Percentiles rank a stretch among this genome's conserved stretches.
Evolutionary conservation across 2,329 filamentous ascomycete species (phyloP).

Genomic region (Colletotrichum ledebouriae): DNA sequence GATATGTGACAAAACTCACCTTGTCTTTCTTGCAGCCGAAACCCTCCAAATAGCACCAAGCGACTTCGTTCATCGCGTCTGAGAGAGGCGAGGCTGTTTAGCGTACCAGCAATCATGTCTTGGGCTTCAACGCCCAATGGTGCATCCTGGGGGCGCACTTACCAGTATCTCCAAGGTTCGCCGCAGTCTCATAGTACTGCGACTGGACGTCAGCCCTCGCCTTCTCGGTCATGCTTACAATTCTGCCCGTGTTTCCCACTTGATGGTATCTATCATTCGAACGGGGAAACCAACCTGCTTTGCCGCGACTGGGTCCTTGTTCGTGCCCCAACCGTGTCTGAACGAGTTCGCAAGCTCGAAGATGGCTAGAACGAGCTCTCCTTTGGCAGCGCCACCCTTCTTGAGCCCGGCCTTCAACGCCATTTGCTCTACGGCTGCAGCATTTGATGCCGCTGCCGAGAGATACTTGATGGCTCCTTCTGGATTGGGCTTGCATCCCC

Average conservation of each 20-base stretch:
- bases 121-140: slow-evolving; percentile 29
- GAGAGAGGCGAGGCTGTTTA: slow-evolving; percentile 43
- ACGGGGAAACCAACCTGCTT: slow-evolving; percentile 68
- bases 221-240: slow-evolving; percentile 1
- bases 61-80: slow-evolving; percentile 98
- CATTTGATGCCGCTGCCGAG: slow-evolving; percentile 89
- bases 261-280: not conserved
- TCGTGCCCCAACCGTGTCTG: slow-evolving; percentile 93
- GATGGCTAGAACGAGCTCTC: slow-evolving; percentile 95
- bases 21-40: slow-evolving; percentile 99
- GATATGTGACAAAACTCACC: slow-evolving; percentile 70
- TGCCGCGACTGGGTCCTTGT: slow-evolving; percentile 87
- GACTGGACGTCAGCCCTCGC: slow-evolving; percentile 24
- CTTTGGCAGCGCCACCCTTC: slow-evolving; percentile 94
- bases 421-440: slow-evolving; percentile 86
- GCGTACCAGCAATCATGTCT: slow-evolving; percentile 23
- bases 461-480: slow-evolving; percentile 85
- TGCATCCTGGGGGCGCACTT: slow-evolving; percentile 48
- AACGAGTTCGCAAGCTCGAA: slow-evolving; percentile 96
- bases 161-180: slow-evolving; percentile 92
- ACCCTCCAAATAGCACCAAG: slow-evolving; percentile 96
- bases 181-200: slow-evolving; percentile 97
- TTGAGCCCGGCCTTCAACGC: slow-evolving; percentile 89
- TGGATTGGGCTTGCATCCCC: slow-evolving; percentile 84
- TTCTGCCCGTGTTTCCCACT: not conserved